A percentile compares a stretch with the other conserved stretches of the same genome.
Evolutionary conservation across 371 early-diverging fungal species (phyloP).

Genomic region (Blakeslea trispora): DNA sequence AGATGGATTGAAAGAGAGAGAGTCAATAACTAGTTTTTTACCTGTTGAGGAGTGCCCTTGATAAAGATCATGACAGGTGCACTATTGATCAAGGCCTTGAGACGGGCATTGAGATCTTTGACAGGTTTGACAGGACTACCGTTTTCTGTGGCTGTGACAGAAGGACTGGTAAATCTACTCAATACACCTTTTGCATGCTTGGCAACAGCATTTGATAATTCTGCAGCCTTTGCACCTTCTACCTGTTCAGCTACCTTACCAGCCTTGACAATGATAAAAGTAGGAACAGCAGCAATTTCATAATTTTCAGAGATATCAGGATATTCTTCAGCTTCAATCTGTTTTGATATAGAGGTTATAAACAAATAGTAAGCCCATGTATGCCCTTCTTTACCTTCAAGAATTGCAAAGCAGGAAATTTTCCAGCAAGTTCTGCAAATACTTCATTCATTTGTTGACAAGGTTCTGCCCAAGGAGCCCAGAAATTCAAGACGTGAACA

Average conservation of each 20-base stretch:
- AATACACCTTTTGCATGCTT: slow-evolving; percentile 69
- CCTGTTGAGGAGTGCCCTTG: slow-evolving; percentile 86
- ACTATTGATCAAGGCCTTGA: slow-evolving; percentile 69
- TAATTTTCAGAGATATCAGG: slow-evolving; percentile 84
- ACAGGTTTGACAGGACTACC: slow-evolving; percentile 22
- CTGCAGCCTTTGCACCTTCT: slow-evolving; percentile 89
- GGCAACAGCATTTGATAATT: slow-evolving; percentile 68
- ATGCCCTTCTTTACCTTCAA: slow-evolving; percentile 81
- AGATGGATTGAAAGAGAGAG: no score
- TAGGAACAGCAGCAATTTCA: slow-evolving; percentile 92
- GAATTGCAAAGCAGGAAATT: slow-evolving; percentile 76
- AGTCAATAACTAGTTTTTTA: no score
- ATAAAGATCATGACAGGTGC: slow-evolving; percentile 89
- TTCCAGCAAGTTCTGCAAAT: slow-evolving; percentile 79
- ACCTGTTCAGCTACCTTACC: slow-evolving; percentile 75
- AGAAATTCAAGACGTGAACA: slow-evolving; percentile 76
- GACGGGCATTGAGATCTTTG: slow-evolving; percentile 66
- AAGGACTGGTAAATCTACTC: slow-evolving; percentile 21
- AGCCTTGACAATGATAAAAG: slow-evolving; percentile 81
- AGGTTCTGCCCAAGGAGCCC: slow-evolving; percentile 90
- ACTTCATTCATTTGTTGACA: slow-evolving; percentile 92
- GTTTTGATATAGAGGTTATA: not conserved
- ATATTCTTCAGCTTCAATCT: slow-evolving; percentile 92
- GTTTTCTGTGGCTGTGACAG: slow-evolving; percentile 35
- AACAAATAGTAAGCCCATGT: not conserved